Evolutionary conservation across 345 rosid species (phyloP), one percentile per base, ranked within the genome.

Genomic region (Acer negundo): DNA sequence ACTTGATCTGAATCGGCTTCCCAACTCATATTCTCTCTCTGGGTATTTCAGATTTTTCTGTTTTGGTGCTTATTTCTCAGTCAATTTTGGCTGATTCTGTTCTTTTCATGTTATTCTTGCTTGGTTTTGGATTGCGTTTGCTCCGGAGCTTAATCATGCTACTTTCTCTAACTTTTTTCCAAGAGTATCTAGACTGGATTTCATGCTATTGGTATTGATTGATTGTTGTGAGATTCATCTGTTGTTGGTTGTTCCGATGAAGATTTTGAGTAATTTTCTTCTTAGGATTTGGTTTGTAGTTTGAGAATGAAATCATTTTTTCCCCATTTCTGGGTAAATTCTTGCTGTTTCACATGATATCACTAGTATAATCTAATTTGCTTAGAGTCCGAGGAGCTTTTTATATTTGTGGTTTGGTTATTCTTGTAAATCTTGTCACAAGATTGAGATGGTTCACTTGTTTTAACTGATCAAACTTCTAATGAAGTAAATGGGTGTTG

Each of bases 1-100:
- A 51, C 65, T 72, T 83, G 86, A 83, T 83, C 83, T 80, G 81
- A 77, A 59, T 80, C 81, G 81, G 75, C 70, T 77, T 58, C 38
- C 15, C 28, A 35, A n/a, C 58, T 59, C 47, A 38, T 23, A 51
- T 51, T 65, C 44, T n/a, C 76, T 78, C 75, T 74, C 79, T 75
- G 77, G 83, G 81, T 80, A 78, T 77, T 71, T 59, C 56, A 35
- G 79, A 83, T 83, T 80, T 69, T 69, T 47, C 49, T 28, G 16
- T 62, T 74, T 64, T 72, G 20, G 53, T 70, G 61, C 63, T 7
- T 58, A 51, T 70, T 62, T 70, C 12, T 13, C 10, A 67, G 62
- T 35, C 11, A 31, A 47, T 62, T 61, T 49, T 0, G 24, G 24
- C 51, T 71, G 83, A 76, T 67, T 71, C 3, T 49, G 16, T 71